phyloP scores from a whole-genome alignment of 352 stramenopile species.

The Globisporangium solare region DNA sequence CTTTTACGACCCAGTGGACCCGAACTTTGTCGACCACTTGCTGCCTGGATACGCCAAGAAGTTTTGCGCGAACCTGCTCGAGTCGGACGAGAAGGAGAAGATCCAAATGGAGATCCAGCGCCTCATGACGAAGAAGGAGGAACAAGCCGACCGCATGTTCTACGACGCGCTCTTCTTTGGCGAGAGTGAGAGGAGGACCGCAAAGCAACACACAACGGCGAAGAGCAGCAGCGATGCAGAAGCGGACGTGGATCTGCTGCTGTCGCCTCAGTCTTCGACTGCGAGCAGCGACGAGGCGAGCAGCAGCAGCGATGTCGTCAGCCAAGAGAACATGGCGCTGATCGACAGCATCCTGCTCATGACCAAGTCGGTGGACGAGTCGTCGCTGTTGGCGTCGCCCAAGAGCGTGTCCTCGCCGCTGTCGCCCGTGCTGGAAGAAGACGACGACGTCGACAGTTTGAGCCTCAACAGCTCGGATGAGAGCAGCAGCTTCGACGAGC shows the following conservation, averaged over 20 bases:
- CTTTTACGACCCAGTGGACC: conserved; percentile 84
- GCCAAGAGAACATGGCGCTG: conserved; percentile 57
- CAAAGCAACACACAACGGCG: too few species aligned
- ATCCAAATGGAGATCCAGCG: conserved; percentile 82
- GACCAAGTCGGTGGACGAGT: conserved; percentile 64
- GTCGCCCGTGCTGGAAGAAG: conserved; percentile 34
- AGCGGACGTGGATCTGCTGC: not conserved
- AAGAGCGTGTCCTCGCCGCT: conserved; percentile 60
- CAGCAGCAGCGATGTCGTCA: conserved; percentile 21
- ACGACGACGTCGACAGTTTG: conserved; percentile 36
- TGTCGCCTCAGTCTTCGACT: conserved; percentile 6
- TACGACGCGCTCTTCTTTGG: conserved; percentile 29
- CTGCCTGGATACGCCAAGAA: conserved; percentile 76
- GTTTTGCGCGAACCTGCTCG: conserved; percentile 62
- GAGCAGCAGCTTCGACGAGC: conserved; percentile 21
- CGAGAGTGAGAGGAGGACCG: not conserved
- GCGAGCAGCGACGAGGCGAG: conserved; percentile 19
- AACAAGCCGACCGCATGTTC: conserved; percentile 24
- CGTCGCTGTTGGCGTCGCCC: conserved; percentile 46
- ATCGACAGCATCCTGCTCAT: conserved; percentile 78
- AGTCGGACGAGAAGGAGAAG: conserved; percentile 77
- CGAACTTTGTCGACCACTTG: conserved; percentile 81
- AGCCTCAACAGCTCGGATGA: conserved; percentile 12
- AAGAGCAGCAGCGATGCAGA: not conserved
- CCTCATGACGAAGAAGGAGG: conserved; percentile 68